Evolutionary conservation across 2,329 filamentous ascomycete species (phyloP), one percentile per base, ranked within the genome.

Genomic region (Aureobasidium sp.): DNA sequence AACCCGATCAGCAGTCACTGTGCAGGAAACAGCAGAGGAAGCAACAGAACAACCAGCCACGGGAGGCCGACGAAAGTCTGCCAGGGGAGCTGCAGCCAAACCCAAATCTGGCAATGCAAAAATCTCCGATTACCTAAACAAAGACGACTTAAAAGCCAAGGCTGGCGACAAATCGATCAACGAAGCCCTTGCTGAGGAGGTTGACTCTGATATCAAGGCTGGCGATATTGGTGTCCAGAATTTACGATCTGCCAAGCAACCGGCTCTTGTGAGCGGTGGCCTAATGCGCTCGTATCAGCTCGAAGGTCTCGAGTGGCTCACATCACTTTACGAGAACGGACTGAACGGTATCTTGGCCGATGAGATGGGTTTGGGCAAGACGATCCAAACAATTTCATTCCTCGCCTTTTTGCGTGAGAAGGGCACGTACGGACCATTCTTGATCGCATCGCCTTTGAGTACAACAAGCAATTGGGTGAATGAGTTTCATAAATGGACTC

Each of bases 381-480:
- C 92, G 0, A 84, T 96, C 0, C 92, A 96, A 69, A 91, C 90
- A 0, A 95, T 96, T 40, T 86, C 90, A 0, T 81, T 96, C 64
- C 86, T 96, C 40, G 93, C 93, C 0, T 85, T 95, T 63, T 77
- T 97, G 15, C 85, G 93, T 65, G 92, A 97, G 68, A 87, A 93
- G 65, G 90, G 93, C 50, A 82, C 86, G 7, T 91, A 94, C 1
- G 94, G 94, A 0, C 94, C 94, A 0, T 95, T 96, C 69, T 75
- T 99, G 23, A 90, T 99, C 57, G 87, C 94, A 7, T 91, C 92
- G 0, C 94, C 94, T 0, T 74, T 97, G 4, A 96, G 91, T 69
- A 97, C 94, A 0, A 81, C 96, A 0, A 91, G 88, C 40, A 99
- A 97, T 70, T 99, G 94, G 94, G 86, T 96, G 43, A 89, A 94